These are phyloP conservation scores for Diplosphaera chodatii DNA, from an alignment of 139 green algal species.

Conservation along the genomic window DNA sequence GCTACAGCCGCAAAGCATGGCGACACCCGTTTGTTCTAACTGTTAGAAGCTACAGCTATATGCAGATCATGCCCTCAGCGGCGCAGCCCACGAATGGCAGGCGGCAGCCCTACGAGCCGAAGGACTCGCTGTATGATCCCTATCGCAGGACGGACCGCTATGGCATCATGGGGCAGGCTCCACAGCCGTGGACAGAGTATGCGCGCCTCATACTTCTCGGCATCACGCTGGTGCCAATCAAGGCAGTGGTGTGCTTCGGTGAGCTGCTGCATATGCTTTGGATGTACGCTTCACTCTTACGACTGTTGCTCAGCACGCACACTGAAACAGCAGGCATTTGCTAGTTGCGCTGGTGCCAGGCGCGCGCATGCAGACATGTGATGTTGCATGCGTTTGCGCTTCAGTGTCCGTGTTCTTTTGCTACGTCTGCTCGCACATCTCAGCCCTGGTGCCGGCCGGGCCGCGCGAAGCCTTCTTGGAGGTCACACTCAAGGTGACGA, in stretches of 20 bases:
- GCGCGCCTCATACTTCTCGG: constrained; percentile 31
- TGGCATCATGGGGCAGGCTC: constrained; percentile 23
- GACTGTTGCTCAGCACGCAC: no score
- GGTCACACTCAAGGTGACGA: not conserved
- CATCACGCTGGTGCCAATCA: constrained; percentile 47
- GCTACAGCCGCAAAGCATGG: no score
- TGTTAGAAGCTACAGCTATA: no score
- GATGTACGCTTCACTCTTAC: no score
- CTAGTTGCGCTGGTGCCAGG: no score
- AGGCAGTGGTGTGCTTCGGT: constrained; percentile 13
- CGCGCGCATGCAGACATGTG: no score
- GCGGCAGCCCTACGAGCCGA: not conserved
- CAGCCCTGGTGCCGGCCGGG: constrained; percentile 19
- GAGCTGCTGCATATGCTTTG: no score
- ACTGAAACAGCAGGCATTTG: no score
- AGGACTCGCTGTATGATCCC: constrained; percentile 11
- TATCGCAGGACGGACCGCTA: constrained; percentile 44
- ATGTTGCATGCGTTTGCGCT: no score
- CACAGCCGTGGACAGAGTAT: not conserved
- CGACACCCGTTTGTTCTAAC: no score
- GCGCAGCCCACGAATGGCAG: not conserved
- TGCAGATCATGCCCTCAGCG: not conserved
- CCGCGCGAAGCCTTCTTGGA: constrained; percentile 13
- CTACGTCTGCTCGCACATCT: constrained; percentile 34
- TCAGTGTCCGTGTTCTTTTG: constrained; percentile 26